phyloP scores from a whole-genome alignment of 2,329 filamentous ascomycete genomes.

The Ilyonectria robusta region DNA sequence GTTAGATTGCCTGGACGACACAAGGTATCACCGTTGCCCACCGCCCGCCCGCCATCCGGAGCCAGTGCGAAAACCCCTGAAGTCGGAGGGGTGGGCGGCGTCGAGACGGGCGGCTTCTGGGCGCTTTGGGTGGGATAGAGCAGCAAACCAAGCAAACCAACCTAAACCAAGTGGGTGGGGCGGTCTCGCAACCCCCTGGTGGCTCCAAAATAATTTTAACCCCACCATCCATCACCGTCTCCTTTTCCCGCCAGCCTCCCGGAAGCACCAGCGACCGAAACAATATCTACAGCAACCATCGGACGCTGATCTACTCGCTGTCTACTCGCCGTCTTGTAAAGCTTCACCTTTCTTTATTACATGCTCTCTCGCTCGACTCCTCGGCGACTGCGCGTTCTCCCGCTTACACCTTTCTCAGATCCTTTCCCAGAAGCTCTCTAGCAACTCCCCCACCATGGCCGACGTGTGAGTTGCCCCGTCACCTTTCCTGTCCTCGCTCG shows the following conservation, averaged over 20 bases:
- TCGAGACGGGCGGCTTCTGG: slow-evolving; percentile 10
- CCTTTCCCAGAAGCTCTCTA: slow-evolving; percentile 31
- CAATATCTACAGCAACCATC: slow-evolving; percentile 50
- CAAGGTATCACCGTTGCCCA: slow-evolving; percentile 15
- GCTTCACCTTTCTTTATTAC: slow-evolving; percentile 40
- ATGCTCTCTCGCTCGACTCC: slow-evolving; percentile 33
- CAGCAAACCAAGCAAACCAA: slow-evolving; percentile 17
- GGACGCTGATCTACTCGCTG: slow-evolving; percentile 44
- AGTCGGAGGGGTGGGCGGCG: slow-evolving; percentile 12
- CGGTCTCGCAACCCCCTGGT: slow-evolving; percentile 37
- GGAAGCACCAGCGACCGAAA: slow-evolving; percentile 41
- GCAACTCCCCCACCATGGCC: slow-evolving; percentile 55
- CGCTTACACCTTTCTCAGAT: slow-evolving; percentile 32
- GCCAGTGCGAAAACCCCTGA: slow-evolving; percentile 26
- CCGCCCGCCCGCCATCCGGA: slow-evolving; percentile 13
- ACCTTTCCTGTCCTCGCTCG: slow-evolving; percentile 11
- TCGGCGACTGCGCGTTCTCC: slow-evolving; percentile 40
- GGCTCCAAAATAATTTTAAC: slow-evolving; percentile 57
- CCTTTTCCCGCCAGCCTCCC: slow-evolving; percentile 50
- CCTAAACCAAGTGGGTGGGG: slow-evolving; percentile 26
- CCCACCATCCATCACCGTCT: slow-evolving; percentile 57
- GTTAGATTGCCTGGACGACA: slow-evolving; percentile 21
- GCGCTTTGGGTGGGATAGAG: slow-evolving; percentile 8
- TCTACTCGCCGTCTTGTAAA: slow-evolving; percentile 44
- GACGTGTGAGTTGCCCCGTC: slow-evolving; percentile 54